Conservation (phyloP, 139 green algal genomes). For the Micractinium sp. region DNA sequence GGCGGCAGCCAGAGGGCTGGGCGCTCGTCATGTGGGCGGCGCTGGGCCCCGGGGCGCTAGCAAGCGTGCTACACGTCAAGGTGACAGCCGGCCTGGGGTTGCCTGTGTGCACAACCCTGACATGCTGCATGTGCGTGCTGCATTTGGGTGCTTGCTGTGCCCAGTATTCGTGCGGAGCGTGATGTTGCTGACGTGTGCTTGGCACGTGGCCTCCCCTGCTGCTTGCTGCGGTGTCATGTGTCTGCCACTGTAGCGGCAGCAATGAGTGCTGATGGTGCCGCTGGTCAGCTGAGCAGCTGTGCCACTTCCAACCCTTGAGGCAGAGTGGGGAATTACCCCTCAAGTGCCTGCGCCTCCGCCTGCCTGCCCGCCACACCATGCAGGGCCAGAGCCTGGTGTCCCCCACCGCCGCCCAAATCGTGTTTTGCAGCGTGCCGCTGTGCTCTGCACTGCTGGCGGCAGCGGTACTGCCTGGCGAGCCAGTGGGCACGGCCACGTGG, state of each 20-base stretch:
- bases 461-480: conserved; percentile 31
- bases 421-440: conserved; percentile 40
- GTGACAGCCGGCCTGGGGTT: neutral
- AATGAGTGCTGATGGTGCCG: too few species aligned
- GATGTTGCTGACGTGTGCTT: neutral
- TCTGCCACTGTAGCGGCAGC: neutral
- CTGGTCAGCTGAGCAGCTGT: neutral
- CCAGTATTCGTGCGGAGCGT: neutral
- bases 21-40: conserved; percentile 22
- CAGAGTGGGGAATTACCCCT: neutral
- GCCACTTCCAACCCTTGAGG: neutral
- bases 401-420: conserved; percentile 37
- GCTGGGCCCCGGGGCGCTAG: conserved; percentile 32
- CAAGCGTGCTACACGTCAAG: conserved; percentile 40
- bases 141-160: neutral
- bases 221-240: neutral
- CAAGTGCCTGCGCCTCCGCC: neutral
- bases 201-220: neutral
- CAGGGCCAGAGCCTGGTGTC: conserved; percentile 43
- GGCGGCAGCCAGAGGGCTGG: conserved; percentile 10
- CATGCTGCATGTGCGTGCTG: neutral
- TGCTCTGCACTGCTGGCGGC: conserved; percentile 32
- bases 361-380: neutral
- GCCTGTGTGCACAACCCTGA: neutral
- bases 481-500: conserved; percentile 2